phyloP scores from a whole-genome alignment of 352 stramenopile species.

The Blastocystis sp. region DNA sequence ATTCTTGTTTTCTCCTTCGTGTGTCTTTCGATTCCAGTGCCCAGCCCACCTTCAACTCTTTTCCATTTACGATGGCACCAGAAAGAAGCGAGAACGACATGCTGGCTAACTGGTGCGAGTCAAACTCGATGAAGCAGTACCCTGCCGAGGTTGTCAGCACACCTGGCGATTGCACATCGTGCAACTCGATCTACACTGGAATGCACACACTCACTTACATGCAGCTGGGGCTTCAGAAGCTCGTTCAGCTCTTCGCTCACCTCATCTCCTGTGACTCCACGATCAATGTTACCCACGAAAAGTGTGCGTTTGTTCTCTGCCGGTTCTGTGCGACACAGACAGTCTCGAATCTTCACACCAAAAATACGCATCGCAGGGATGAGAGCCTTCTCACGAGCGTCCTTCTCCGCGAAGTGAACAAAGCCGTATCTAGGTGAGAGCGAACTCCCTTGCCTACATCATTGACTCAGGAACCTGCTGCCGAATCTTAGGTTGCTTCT shows the following conservation, averaged over 20 bases:
- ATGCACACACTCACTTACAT: background rate
- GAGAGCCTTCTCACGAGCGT: slow-evolving; percentile 8
- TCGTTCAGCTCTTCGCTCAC: slow-evolving; percentile 25
- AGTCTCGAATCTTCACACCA: slow-evolving; percentile 52
- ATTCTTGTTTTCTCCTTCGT: slow-evolving; percentile 38
- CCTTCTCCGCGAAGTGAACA: slow-evolving; percentile 45
- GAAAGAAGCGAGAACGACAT: slow-evolving; percentile 53
- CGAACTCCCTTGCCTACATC: background rate
- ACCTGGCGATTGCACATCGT: slow-evolving; percentile 11
- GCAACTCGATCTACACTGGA: slow-evolving; percentile 29
- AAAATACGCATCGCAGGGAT: slow-evolving; percentile 60
- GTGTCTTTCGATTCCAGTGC: slow-evolving; percentile 38
- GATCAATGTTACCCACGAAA: slow-evolving; percentile 55
- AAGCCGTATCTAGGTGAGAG: slow-evolving; percentile 7
- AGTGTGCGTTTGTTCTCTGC: slow-evolving; percentile 61
- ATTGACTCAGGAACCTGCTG: slow-evolving; percentile 6
- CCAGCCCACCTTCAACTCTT: slow-evolving; percentile 62
- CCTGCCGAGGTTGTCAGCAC: slow-evolving; percentile 36
- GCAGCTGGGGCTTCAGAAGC: slow-evolving; percentile 29
- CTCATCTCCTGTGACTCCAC: slow-evolving; percentile 45
- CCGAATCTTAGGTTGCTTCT: background rate
- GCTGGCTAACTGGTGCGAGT: slow-evolving; percentile 50
- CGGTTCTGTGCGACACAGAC: slow-evolving; percentile 51
- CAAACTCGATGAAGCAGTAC: slow-evolving; percentile 61
- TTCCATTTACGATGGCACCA: slow-evolving; percentile 43